These are phyloP conservation scores for Daldinia sp. DNA, from an alignment of 2,329 filamentous ascomycete species.

Conservation along the genomic window DNA sequence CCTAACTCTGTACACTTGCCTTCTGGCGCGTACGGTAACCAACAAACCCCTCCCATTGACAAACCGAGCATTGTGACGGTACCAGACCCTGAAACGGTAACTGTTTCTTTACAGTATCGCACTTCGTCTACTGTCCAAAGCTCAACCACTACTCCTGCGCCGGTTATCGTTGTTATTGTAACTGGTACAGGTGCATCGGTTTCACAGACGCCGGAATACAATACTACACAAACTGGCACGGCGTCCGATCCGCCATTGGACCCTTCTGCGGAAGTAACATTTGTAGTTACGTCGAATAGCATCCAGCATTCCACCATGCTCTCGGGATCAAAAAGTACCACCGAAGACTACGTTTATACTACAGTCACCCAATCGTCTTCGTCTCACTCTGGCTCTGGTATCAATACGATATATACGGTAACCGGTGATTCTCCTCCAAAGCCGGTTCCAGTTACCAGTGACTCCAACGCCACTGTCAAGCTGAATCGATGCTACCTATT, in stretches of 20 bases:
- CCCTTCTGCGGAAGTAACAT: not conserved
- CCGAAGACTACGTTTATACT: slow-evolving; percentile 21
- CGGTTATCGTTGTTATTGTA: slow-evolving; percentile 9
- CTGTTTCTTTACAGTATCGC: slow-evolving; percentile 13
- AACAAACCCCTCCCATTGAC: slow-evolving; percentile 2
- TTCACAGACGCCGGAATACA: slow-evolving; percentile 8
- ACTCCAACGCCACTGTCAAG: not conserved
- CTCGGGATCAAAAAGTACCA: not conserved
- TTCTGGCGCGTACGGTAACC: slow-evolving; percentile 30
- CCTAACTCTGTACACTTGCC: slow-evolving; percentile 15
- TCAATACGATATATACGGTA: slow-evolving; percentile 13
- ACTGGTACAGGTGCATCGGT: slow-evolving; percentile 7
- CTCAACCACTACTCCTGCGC: not conserved
- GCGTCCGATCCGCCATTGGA: slow-evolving; percentile 3
- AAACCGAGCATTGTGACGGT: slow-evolving; percentile 9
- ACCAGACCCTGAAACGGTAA: slow-evolving; percentile 17
- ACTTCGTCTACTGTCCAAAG: slow-evolving; percentile 8
- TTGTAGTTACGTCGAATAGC: not conserved
- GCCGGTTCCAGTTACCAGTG: slow-evolving; percentile 14
- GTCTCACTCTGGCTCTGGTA: slow-evolving; percentile 12
- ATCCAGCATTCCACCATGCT: not conserved
- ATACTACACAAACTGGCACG: slow-evolving; percentile 22
- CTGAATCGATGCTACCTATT: not conserved
- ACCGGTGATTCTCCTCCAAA: slow-evolving; percentile 10
- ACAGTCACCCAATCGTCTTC: slow-evolving; percentile 12